Evolutionary conservation across 208 protist genomes (phyloP), one percentile per base, ranked within the genome.

Genomic region (Herpetomonas tarakana): DNA sequence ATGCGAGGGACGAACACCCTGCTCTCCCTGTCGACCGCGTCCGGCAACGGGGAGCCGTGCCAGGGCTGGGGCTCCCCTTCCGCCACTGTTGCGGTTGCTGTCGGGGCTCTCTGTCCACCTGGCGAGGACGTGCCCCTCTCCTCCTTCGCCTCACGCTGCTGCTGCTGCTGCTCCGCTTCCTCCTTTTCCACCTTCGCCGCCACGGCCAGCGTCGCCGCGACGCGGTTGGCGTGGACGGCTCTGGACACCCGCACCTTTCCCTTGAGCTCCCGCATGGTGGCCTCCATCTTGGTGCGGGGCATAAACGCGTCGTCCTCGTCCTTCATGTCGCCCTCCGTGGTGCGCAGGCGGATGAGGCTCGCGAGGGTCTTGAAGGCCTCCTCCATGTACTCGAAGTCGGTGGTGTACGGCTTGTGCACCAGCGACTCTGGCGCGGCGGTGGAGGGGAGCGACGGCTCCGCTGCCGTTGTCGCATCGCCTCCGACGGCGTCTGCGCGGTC

Each of bases 301-400:
- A 73, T 62, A 51, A 65, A 79, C n/a, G 57, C 53, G 30, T 96
- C 88, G 27, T 91, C 79, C 58, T 97, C 87, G 58, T 97, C 90
- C 59, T 96, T 95, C 69, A 95, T 93, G 63, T 94, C 90, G 22
- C 84, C 80, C 57, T 97, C 90, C 6, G 83, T 74, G 56, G 78
- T 86, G 44, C 89, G 85, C 58, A 94, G 80, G 41, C 83, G 83
- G 52, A 96, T 91, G 59, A 91, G 54, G 50, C 83, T 83, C 22
- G 89, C 75, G 25, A 97, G 65, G 12, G 93, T 70, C 60, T 96
- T 85, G 63, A 96, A 97, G 16, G 84, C 76, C 22, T 90, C 88
- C 49, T 96, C 91, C 80, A 97, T 87, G 70, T 94, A 97, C 66
- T 96, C 88, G 56, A 97, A 82, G 52, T 97, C 86, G 35, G 56